These are phyloP conservation scores for Tylopilus balloui DNA, from an alignment of 768 basidiomycete species.

Conservation along the genomic window DNA sequence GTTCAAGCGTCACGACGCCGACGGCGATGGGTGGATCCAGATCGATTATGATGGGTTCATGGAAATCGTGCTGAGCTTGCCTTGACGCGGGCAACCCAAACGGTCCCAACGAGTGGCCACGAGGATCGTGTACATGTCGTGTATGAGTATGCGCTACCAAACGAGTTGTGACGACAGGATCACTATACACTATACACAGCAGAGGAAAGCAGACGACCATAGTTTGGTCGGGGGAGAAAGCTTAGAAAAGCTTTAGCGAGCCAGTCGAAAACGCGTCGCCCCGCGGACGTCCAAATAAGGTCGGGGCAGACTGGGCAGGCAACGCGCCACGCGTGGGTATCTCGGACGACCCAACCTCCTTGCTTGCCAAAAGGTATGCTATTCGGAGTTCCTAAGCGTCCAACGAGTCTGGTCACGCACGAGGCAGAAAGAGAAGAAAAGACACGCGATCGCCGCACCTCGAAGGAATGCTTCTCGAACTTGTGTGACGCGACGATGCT, in stretches of 20 bases:
- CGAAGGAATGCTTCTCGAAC: constrained; percentile 44
- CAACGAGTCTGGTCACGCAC: neutral
- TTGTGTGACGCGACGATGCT: constrained; percentile 35
- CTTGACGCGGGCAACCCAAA: constrained; percentile 8
- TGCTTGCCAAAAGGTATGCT: constrained; percentile 38
- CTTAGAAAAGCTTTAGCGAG: constrained; percentile 18
- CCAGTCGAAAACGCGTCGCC: constrained; percentile 31
- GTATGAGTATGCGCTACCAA: constrained; percentile 10
- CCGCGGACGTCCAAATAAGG: constrained; percentile 29
- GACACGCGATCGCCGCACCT: constrained; percentile 33
- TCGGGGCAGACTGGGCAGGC: constrained; percentile 23
- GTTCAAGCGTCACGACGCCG: constrained; percentile 61
- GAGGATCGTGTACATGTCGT: neutral
- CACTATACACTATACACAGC: neutral
- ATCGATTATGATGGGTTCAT: constrained; percentile 55
- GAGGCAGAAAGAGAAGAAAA: neutral
- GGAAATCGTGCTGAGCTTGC: constrained; percentile 44
- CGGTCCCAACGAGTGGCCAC: no score
- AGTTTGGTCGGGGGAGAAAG: neutral
- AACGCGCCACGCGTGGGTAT: constrained; percentile 24
- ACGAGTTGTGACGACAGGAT: neutral
- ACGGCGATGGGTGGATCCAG: constrained; percentile 52
- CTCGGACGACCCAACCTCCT: constrained; percentile 43
- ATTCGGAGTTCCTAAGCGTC: constrained; percentile 48
- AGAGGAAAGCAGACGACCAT: neutral